Evolutionary conservation across 2,329 filamentous ascomycete genomes (phyloP).

Genomic region (Neonectria hederae): DNA sequence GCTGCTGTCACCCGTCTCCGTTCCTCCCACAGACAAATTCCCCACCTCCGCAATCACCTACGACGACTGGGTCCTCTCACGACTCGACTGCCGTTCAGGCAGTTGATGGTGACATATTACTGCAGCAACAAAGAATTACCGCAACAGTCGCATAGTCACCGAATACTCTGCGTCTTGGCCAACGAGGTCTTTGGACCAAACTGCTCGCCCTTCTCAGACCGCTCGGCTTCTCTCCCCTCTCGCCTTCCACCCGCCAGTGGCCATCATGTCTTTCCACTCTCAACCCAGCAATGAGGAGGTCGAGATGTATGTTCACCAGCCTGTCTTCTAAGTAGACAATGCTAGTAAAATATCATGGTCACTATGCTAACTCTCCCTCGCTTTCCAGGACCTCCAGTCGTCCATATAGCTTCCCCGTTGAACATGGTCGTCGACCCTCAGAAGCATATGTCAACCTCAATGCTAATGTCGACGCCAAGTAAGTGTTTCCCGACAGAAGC

Average conservation of each 20-base stretch:
- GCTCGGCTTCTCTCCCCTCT: not conserved
- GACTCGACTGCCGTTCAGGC: constrained; percentile 18
- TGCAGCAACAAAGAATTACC: not conserved
- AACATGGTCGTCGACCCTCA: constrained; percentile 48
- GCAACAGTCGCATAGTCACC: not conserved
- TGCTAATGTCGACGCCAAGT: constrained; percentile 58
- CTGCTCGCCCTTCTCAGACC: constrained; percentile 6
- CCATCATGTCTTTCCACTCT: constrained; percentile 25
- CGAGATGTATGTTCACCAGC: constrained; percentile 35
- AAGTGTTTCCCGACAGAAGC: constrained; percentile 29
- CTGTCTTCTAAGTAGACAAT: not conserved
- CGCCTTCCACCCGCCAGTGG: constrained; percentile 8
- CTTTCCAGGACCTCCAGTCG: constrained; percentile 40
- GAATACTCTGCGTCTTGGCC: constrained; percentile 3
- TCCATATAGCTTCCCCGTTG: constrained; percentile 45
- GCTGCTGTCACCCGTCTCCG: constrained; percentile 8
- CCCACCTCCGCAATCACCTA: constrained; percentile 29
- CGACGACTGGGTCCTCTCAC: constrained; percentile 16
- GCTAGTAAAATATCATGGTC: not conserved
- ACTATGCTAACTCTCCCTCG: constrained; percentile 30
- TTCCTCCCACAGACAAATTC: constrained; percentile 17
- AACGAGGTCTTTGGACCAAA: constrained; percentile 4
- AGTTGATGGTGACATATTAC: constrained; percentile 2
- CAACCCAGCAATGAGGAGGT: constrained; percentile 41
- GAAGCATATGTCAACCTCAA: constrained; percentile 55